phyloP scores from a whole-genome alignment of 257 asterid genomes.

The Solanum piurae region DNA sequence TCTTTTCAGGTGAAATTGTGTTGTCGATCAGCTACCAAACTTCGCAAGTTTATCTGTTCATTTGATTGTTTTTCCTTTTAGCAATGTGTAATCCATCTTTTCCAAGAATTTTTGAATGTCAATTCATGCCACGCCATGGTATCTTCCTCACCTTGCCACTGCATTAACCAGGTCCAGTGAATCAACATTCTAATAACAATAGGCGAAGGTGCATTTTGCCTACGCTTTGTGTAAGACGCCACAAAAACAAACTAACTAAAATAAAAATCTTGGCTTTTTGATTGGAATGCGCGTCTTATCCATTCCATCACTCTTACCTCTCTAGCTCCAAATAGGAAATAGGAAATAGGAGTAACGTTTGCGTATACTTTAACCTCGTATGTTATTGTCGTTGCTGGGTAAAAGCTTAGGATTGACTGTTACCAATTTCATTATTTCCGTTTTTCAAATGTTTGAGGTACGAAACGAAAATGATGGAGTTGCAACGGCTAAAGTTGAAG shows the following conservation, averaged over 20 bases:
- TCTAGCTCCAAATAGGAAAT: too few relatives aligned
- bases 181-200: not conserved
- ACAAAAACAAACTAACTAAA: not conserved
- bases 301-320: too few relatives aligned
- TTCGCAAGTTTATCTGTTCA: not conserved
- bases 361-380: too few relatives aligned
- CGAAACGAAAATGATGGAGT: conserved; percentile 19
- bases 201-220: not conserved
- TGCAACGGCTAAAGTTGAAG: conserved; percentile 20
- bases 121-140: not conserved
- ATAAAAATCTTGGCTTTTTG: not conserved
- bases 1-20: not conserved
- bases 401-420: not conserved
- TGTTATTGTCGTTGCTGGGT: too few relatives aligned
- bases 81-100: not conserved
- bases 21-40: not conserved
- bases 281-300: not conserved
- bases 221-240: not conserved
- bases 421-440: not conserved
- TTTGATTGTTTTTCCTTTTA: not conserved
- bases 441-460: not conserved
- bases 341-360: too few relatives aligned
- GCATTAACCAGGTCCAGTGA: not conserved
- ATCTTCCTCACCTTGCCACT: not conserved
- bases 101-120: not conserved